Base-by-base conservation (phyloP, 2,329 filamentous ascomycete species). In the Exophiala sp. region DNA sequence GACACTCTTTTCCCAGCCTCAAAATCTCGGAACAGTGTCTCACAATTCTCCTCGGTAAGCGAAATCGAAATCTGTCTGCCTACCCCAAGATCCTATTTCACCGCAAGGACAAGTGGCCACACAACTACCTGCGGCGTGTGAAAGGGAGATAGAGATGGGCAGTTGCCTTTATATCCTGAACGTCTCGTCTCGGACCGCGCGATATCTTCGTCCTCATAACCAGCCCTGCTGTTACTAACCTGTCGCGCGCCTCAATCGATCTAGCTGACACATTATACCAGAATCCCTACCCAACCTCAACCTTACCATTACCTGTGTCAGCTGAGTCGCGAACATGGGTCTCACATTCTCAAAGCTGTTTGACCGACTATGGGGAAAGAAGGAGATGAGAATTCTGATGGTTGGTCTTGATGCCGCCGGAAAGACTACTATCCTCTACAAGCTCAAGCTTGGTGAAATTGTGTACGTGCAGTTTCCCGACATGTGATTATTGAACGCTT, bases 331-430 rank as follows among this genome's bases (percentile, higher is more conserved):
- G 72, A 91, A 77, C 77, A 99, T 99, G 94, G 94, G 94, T 95
- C 84, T 97, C 77, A 85, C 88, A 73, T 90, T 97, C 79, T 97
- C 91, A 70, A 96, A 94, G 84, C 76, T 97, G 72, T 94, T 97
- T 76, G 89, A 95, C 74, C 86, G 87, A 80, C 84, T 97, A 76
- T 96, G 90, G 87, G 91, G 92, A 72, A 96, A 96, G 88, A 97
- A 97, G 87, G 94, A 99, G 86, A 99, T 99, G 94, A 87, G 94
- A 83, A 96, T 99, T 81, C 78, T 99, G 78, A 99, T 99, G 94
- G 91, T 99, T 69, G 94, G 94, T 84, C 86, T 99, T 70, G 94
- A 99, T 77, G 94, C 94, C 70, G 94, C 94, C 75, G 94, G 94
- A 88, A 99, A 99, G 85, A 99, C 94, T 71, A 99, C 94, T 68